phyloP scores from a whole-genome alignment of 106 monocot genomes.

The Allium fistulosum region DNA sequence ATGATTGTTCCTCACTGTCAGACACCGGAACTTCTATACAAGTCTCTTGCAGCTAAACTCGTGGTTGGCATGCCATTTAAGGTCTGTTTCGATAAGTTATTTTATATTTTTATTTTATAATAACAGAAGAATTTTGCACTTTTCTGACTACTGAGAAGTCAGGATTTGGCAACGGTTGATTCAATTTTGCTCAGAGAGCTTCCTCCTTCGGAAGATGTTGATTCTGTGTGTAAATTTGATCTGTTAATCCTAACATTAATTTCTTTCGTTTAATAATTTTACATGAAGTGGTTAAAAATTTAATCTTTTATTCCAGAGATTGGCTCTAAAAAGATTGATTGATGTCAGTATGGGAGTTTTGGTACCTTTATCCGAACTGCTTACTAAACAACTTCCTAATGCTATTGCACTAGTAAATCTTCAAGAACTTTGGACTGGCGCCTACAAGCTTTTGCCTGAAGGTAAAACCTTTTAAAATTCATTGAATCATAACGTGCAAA shows the following conservation, averaged over 20 bases:
- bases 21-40: slow-evolving; percentile 89
- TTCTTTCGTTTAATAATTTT: too few species aligned
- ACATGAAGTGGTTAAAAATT: neutral
- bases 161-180: slow-evolving; percentile 99
- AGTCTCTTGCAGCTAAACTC: slow-evolving; percentile 86
- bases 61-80: slow-evolving; percentile 99
- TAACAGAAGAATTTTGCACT: neutral
- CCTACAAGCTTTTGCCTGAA: slow-evolving; percentile 87
- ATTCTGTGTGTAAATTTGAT: slow-evolving; percentile 47
- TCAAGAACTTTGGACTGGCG: slow-evolving; percentile 76
- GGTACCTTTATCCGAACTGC: slow-evolving; percentile 84
- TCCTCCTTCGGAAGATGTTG: slow-evolving; percentile 72
- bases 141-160: slow-evolving; percentile 3
- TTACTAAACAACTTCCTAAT: slow-evolving; percentile 93
- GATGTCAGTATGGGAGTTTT: slow-evolving; percentile 97
- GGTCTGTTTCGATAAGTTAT: slow-evolving; percentile 27
- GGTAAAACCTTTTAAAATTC: slow-evolving; percentile 26
- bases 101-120: neutral
- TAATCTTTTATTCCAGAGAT: slow-evolving; percentile 50
- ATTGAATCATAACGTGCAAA: neutral
- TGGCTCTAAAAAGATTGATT: slow-evolving; percentile 90
- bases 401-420: slow-evolving; percentile 86
- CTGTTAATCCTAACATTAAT: neutral
- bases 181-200: slow-evolving; percentile 90
- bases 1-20: slow-evolving; percentile 13